Conservation (phyloP, 305 asterid species). For the Nicotiana rustica region DNA sequence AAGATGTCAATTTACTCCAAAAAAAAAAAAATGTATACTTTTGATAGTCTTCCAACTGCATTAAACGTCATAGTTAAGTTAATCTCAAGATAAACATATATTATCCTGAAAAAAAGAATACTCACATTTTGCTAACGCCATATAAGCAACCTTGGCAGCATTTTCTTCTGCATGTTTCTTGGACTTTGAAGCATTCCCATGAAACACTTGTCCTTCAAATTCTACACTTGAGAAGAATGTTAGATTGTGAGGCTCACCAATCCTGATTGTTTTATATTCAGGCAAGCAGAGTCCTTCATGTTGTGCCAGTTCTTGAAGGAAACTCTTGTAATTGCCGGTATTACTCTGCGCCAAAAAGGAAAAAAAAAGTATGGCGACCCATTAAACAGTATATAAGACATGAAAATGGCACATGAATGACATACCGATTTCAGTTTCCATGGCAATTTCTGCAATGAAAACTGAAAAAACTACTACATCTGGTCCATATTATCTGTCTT, state of each 20-base stretch:
- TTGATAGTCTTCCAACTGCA: conserved; percentile 25
- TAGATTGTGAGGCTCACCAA: not conserved
- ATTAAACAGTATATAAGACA: too few species aligned
- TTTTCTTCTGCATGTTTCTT: conserved; percentile 53
- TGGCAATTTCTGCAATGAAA: too few species aligned
- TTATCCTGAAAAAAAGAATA: not conserved
- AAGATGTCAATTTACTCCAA: not conserved
- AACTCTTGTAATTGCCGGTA: not conserved
- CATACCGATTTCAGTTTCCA: too few species aligned
- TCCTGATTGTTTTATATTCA: not conserved
- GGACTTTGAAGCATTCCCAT: conserved; percentile 48
- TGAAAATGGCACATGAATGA: too few species aligned
- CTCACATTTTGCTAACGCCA: conserved; percentile 7
- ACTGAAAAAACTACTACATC: too few species aligned
- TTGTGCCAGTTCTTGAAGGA: conserved; percentile 13
- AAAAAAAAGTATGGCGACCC: too few species aligned
- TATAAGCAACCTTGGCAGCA: conserved; percentile 63
- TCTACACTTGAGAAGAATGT: conserved; percentile 35
- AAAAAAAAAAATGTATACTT: not conserved
- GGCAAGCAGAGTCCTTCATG: not conserved
- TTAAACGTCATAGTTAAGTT: not conserved
- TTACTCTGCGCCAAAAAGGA: not conserved
- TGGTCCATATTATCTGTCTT: too few species aligned
- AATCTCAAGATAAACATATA: not conserved
- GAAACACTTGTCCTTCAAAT: conserved; percentile 51